Evolutionary conservation across 2,329 filamentous ascomycete genomes (phyloP), one percentile per base, ranked within the genome.

Genomic region (Ophiostoma montium): DNA sequence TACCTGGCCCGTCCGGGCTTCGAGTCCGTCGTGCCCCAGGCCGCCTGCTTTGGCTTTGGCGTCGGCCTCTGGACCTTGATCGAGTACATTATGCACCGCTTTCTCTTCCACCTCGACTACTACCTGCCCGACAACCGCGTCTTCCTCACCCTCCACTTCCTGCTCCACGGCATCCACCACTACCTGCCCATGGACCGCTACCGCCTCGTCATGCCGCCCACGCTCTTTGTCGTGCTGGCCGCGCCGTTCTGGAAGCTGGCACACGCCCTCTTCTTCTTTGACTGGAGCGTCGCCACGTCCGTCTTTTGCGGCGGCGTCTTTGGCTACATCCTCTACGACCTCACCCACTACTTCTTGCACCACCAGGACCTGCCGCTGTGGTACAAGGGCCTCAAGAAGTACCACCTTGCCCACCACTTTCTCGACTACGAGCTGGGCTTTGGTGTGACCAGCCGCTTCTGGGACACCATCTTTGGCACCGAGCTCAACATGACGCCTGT

Each of bases 151-250:
- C 58, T 83, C 18, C 92, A 98, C 64, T 98, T 98, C 68, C 69
- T 95, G 36, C 84, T 98, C 23, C 92, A 98, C 60, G 92, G 92
- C 55, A 86, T 98, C 55, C 92, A 98, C 62, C 92, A 98, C 67
- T 98, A 96, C 66, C 76, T 98, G 5, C 92, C 92, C n/a, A 96
- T 98, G 92, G 92, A 98, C 69, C 90, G 83, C 62, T 90, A 95
- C 60, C 82, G 92, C 53, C 81, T 98, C 10, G 92, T 98, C 56
- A 96, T 98, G 92, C 92, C 92, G 1, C 92, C 92, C 0, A 78
- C 86, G 0, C 72, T 98, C 3, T 96, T 98, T 62, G 54, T 90
- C 21, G 74, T 77, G 12, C 80, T 98, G 18, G 90, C 90, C 6
- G 74, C 76, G 0, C 92, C 92, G 0, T 96, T 96, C 70, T 98